phyloP scores from a whole-genome alignment of 148 eudicot genomes.

The Cornus florida region DNA sequence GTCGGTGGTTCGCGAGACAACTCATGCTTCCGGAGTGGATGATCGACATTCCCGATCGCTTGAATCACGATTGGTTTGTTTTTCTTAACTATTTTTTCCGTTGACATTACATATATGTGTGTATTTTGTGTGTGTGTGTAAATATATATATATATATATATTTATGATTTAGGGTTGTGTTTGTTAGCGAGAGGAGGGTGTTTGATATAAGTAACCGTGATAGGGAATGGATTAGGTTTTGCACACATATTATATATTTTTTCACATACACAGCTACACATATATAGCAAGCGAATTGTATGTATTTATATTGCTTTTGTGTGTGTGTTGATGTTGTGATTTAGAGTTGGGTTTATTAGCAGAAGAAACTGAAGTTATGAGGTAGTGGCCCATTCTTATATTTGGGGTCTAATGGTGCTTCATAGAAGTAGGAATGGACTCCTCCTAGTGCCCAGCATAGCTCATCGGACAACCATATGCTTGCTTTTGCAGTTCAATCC shows the following conservation, averaged over 20 bases:
- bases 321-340: too few relatives aligned
- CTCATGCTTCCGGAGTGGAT: constrained; percentile 99
- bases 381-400: too few relatives aligned
- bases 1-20: constrained; percentile 84
- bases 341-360: too few relatives aligned
- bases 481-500: background rate
- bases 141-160: background rate
- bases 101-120: background rate
- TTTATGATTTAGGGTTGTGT: background rate
- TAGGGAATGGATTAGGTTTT: background rate
- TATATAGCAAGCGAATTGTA: background rate
- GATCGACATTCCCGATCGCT: constrained; percentile 75
- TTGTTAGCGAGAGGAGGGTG: background rate
- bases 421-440: too few relatives aligned
- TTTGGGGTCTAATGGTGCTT: too few relatives aligned
- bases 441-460: too few relatives aligned
- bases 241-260: background rate
- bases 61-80: constrained; percentile 62
- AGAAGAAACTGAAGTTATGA: too few relatives aligned
- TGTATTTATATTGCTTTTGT: background rate
- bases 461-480: too few relatives aligned
- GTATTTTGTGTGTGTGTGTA: background rate
- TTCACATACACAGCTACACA: too few relatives aligned
- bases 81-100: background rate
- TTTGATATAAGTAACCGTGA: background rate